Base-by-base conservation (phyloP, 768 basidiomycete genomes). In the Rhizopogon vinicolor region DNA sequence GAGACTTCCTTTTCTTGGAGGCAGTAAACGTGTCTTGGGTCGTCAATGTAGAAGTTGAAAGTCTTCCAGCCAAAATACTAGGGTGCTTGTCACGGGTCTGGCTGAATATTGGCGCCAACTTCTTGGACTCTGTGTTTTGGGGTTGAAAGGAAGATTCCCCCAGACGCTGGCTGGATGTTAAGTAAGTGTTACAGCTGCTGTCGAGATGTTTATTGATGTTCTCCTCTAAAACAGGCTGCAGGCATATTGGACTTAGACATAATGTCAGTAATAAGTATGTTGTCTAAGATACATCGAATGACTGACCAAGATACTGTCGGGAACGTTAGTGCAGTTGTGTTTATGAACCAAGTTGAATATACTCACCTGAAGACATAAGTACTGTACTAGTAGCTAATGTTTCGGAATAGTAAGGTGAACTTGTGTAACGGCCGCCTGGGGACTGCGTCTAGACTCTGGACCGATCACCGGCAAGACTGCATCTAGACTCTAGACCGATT, bases 181-280 rank as follows among this genome's bases (percentile, higher is more conserved):
- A 41, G 53, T 62, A 55, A 42, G 68, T 58, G n/a, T 59, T 58
- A 51, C 82, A 82, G 41, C 66, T 66, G 40, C 69, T 75, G 60
- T 85, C 83, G 16, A 85, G 65, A 52, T 85, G 83, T 35, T 58
- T 58, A 63, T 84, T 84, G 54, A 85, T 83, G 54, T 64, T 55
- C 42, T 58, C 59, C 44, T 74, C 71, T 22, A 67, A 58, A 19
- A 84, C 79, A 12, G 65, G 56, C 44, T 65, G 68, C 5, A 72
- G 74, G 62, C 82, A 84, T 44, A 80, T 73, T 12, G 82, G 82
- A 52, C 82, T 83, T 48, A 13, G 25, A 14, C 19, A 48, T 9
- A 14, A 22, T 33, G 35, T 49, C 19, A 22, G 48, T 8, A 49
- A 35, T 10, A n/a, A n/a, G n/a, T n/a, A 16, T 39, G 8, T 16